A percentile compares a stretch with the other conserved stretches of the same genome.
phyloP scores from a whole-genome alignment of 768 basidiomycete genomes.

The Crepidotus variabilis region DNA sequence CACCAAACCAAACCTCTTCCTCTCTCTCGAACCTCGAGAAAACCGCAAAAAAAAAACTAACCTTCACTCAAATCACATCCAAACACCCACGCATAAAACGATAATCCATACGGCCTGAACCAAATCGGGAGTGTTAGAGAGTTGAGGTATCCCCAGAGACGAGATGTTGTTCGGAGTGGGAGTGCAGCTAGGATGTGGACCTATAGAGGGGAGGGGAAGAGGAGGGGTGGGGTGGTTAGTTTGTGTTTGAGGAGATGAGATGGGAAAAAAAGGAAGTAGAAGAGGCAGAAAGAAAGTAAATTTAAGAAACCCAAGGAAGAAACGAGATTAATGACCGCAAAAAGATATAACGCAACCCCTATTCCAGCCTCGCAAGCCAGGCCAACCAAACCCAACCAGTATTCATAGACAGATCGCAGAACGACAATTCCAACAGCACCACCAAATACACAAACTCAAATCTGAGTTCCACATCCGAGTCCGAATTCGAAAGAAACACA shows the following conservation, averaged over 20 bases:
- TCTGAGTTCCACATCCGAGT: no score
- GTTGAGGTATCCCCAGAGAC: conserved; percentile 95
- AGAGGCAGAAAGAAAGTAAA: no score
- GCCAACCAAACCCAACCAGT: no score
- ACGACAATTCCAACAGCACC: no score
- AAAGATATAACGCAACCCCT: no score
- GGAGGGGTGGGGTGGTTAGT: background rate
- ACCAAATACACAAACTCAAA: no score
- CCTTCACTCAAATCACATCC: conserved; percentile 88
- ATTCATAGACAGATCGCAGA: no score
- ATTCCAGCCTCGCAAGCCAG: no score
- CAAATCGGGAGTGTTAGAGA: conserved; percentile 90
- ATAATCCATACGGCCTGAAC: conserved; percentile 89
- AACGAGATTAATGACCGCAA: no score
- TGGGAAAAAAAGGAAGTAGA: background rate
- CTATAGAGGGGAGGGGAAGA: conserved; percentile 38
- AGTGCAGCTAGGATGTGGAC: conserved; percentile 97
- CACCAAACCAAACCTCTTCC: background rate
- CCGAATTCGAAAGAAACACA: no score
- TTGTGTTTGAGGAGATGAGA: background rate
- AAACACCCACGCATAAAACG: conserved; percentile 82
- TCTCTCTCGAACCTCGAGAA: background rate
- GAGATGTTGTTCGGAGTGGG: conserved; percentile 92
- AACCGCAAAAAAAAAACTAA: background rate
- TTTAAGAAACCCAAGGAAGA: no score